Base-by-base conservation (phyloP, 192 early-diverging fungal species). In the Spizellomyces sp. region DNA sequence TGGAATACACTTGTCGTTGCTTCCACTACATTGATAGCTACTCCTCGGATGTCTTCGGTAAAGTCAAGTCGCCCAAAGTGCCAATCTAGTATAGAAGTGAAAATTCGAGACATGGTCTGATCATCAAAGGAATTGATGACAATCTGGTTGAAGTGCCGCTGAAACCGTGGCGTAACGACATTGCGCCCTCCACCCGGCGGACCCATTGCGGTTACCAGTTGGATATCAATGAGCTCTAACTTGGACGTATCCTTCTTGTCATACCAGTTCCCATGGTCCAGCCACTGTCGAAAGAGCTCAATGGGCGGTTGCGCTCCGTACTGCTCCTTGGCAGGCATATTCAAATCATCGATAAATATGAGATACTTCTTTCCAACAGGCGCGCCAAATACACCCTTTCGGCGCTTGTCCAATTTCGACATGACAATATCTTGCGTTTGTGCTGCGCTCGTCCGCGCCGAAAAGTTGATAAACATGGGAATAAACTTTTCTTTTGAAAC, bases 181-280 rank as follows among this genome's bases (percentile, higher is more conserved):
- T 88, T 89, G 15, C 86, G 63, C n/a, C 87, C 87, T 22, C 87
- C 87, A 21, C 87, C 87, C 9, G 87, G 86, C 5, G 82, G 87
- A 7, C 83, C 84, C 87, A 89, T 89, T 3, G 87, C 87, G 6
- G 78, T 72, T 41, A 89, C 58, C 27, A 88, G 67, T 75, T 86
- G 84, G 47, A 89, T 78, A 59, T 89, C 87, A 44, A 88, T 82
- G 12, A 88, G 58, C 36, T 87, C 85, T 9, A 88, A 45, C 21
- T 64, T 69, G 9, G 85, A 83, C 0, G 86, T 86, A 67, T 88
- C 86, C 63, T 88, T 88, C 47, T 80, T 77, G 65, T 88, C 86
- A 65, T 88, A 88, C 86, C 86, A 88, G 71, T 88, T 88, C 9
- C 85, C 85, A 71, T 88, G 86, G 64, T 88, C 86, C 21, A 76